phyloP scores from a whole-genome alignment of 176 grass and related monocot species.

The Avena eriantha region DNA sequence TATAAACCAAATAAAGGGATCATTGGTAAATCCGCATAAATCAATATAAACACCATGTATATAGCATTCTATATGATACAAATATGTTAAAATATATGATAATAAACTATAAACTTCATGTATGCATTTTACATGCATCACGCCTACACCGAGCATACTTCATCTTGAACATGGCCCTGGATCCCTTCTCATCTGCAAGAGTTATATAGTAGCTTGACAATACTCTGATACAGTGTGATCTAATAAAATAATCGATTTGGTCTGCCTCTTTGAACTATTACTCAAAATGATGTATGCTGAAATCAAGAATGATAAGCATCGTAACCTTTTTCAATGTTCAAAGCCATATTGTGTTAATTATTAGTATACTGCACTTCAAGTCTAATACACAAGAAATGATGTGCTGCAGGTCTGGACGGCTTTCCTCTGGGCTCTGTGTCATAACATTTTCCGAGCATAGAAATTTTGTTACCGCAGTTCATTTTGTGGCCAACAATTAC shows the following conservation, averaged over 20 bases:
- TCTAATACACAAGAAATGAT: slow-evolving; percentile 16
- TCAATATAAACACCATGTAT: too few relatives aligned
- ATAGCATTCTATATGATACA: too few relatives aligned
- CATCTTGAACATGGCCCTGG: too few relatives aligned
- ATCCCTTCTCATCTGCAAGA: not conserved
- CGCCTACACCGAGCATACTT: too few relatives aligned
- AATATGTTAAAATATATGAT: too few relatives aligned
- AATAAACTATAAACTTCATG: too few relatives aligned
- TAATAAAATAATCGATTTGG: not conserved
- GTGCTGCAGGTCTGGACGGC: slow-evolving; percentile 88
- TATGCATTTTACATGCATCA: too few relatives aligned
- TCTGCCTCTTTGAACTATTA: not conserved
- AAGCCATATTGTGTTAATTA: not conserved
- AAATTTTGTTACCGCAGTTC: slow-evolving; percentile 86
- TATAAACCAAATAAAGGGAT: too few relatives aligned
- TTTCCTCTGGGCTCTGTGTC: slow-evolving; percentile 89
- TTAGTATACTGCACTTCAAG: not conserved
- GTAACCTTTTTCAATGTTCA: not conserved
- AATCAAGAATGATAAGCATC: not conserved
- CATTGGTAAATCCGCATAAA: too few relatives aligned
- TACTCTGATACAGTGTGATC: not conserved
- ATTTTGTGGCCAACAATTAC: slow-evolving; percentile 97
- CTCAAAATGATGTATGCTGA: not conserved
- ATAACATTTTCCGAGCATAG: slow-evolving; percentile 94
- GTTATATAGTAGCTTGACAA: not conserved